Evolutionary conservation across 31 red algal genomes (phyloP), one percentile per base, ranked within the genome.

Genomic region (Odonthalia washingtoniensis): DNA sequence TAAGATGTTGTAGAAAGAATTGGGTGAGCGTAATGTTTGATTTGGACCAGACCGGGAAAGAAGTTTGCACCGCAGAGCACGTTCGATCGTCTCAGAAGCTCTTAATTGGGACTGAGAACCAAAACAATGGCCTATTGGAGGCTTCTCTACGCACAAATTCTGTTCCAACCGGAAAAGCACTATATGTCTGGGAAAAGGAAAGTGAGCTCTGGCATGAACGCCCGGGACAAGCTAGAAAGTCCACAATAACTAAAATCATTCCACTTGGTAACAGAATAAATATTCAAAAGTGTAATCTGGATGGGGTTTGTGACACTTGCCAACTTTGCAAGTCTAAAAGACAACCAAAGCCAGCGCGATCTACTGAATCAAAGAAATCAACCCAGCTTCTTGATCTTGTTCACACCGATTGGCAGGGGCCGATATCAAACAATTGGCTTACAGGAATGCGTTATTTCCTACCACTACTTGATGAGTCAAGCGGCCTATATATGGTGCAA

Each of bases 381-480:
- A 34, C 31, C 66, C 39, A 75, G 46, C 70, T 86, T 42, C 83
- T 76, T 16, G 62, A 86, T 18, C 83, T 86, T 53, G 0, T 86
- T 17, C 83, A 86, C 46, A 57, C 44, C 6, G 72, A 86, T 46
- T 44, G 64, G 21, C 41, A 62, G 45, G 72, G 83, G 31, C 1
- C 83, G 37, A 77, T 86, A 17, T 63, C 68, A 14, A 1, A 1
- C n/a, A 0, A 65, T 33, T 28, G 33, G 5, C 26, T 76, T 5
- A 52, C 26, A 17, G 0, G 39, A 61, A 16, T 3, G 33, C 45
- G 40, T 24, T 86, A 86, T 49, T 57, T 65, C 18, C 35, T 76
- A n/a, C 37, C 83, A n/a, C 24, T 72, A 18, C 68, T 74, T 65
- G 80, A 83, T 0, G 80, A 83, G 27, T 0, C 60, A 40, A 68